Percentiles rank a stretch among this genome's conserved stretches.
These are phyloP conservation scores for Alternaria alternata DNA, from an alignment of 2,329 filamentous ascomycete genomes.

Conservation along the genomic window DNA sequence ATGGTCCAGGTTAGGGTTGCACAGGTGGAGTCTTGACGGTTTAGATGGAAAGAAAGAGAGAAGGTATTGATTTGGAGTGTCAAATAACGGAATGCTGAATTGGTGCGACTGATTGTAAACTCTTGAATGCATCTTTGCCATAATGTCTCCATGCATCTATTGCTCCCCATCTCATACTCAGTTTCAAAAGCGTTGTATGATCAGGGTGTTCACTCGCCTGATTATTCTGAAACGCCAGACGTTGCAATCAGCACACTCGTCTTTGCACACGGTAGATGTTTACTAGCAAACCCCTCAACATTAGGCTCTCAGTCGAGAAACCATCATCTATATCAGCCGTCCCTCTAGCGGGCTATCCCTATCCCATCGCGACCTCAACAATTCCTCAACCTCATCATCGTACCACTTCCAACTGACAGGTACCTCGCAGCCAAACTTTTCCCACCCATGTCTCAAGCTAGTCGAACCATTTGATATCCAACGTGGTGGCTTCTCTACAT, in stretches of 20 bases:
- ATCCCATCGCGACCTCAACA: background rate
- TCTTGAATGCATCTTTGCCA: background rate
- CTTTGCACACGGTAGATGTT: background rate
- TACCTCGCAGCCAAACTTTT: background rate
- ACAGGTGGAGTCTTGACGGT: background rate
- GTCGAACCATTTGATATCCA: background rate
- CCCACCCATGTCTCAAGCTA: background rate
- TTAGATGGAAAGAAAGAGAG: background rate
- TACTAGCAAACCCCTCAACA: background rate
- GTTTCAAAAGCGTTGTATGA: background rate
- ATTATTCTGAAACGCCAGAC: background rate
- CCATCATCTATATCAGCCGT: background rate
- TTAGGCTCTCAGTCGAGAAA: background rate
- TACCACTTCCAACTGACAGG: background rate
- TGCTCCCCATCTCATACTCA: background rate
- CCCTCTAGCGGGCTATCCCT: background rate
- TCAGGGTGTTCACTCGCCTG: background rate
- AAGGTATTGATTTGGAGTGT: background rate
- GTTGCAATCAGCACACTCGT: background rate
- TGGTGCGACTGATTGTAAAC: too few relatives aligned
- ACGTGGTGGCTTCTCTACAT: background rate
- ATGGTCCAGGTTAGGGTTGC: conserved; percentile 62
- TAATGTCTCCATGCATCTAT: background rate
- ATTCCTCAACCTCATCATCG: background rate
- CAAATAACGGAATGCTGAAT: background rate